A percentile compares a stretch with the other conserved stretches of the same genome.
These are phyloP conservation scores for Coemansia erecta DNA, from an alignment of 192 early-diverging fungal genomes.

Conservation along the genomic window DNA sequence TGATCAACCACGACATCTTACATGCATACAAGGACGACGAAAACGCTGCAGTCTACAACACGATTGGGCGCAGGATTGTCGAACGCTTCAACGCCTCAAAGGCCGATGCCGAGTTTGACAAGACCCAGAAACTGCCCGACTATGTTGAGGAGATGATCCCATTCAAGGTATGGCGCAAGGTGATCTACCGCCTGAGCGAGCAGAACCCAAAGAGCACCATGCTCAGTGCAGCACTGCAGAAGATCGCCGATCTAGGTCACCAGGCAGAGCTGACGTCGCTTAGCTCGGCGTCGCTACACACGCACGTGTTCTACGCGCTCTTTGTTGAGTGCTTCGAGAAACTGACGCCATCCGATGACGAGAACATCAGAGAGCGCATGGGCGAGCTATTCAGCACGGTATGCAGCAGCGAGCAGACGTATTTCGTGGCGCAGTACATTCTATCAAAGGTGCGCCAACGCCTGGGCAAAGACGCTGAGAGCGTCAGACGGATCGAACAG, in stretches of 20 bases:
- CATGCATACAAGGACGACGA: constrained; percentile 7
- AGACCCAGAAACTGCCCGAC: constrained; percentile 53
- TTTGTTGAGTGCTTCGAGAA: constrained; percentile 62
- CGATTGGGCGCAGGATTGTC: constrained; percentile 58
- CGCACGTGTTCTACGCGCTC: constrained; percentile 64
- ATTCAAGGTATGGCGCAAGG: constrained; percentile 61
- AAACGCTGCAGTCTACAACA: constrained; percentile 28
- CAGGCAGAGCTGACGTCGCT: constrained; percentile 65
- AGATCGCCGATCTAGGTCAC: constrained; percentile 63
- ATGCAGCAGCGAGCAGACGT: constrained; percentile 43
- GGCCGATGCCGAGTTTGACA: constrained; percentile 56
- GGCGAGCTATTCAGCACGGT: constrained; percentile 51
- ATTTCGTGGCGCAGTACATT: constrained; percentile 42
- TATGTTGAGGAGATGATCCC: constrained; percentile 61
- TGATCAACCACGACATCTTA: constrained; percentile 21
- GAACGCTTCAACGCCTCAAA: constrained; percentile 60
- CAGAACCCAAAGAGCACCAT: constrained; percentile 61
- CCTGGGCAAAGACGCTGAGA: constrained; percentile 22
- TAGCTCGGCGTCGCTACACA: constrained; percentile 64
- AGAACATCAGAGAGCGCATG: constrained; percentile 56
- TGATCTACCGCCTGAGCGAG: constrained; percentile 67
- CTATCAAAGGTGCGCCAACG: constrained; percentile 20
- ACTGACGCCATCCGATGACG: constrained; percentile 58
- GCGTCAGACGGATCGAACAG: constrained; percentile 30
- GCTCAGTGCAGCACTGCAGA: constrained; percentile 63